Percentiles rank a stretch among this genome's conserved stretches.
Evolutionary conservation across 352 stramenopile species (phyloP).

Genomic region (Globisporangium solare): DNA sequence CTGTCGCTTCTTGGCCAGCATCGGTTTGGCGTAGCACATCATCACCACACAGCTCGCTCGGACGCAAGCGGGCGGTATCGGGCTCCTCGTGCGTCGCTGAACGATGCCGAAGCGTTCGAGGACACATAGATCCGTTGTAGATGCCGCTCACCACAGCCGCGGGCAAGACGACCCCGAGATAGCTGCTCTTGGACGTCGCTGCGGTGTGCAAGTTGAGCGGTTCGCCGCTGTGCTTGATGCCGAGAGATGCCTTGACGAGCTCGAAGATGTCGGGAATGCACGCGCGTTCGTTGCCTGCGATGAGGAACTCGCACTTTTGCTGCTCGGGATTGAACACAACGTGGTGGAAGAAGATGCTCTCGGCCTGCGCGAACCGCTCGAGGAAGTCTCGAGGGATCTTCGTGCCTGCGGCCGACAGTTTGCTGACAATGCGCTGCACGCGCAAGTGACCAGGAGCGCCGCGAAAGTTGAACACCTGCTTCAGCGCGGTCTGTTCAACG

Average conservation of each 20-base stretch:
- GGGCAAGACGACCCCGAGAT: conserved; percentile 32
- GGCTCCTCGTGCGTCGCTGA: conserved; percentile 1
- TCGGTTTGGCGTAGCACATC: background rate
- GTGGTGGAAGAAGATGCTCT: conserved; percentile 80
- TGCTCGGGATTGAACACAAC: conserved; percentile 57
- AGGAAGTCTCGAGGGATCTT: conserved; percentile 51
- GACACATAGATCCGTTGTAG: conserved; percentile 38
- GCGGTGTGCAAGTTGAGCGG: conserved; percentile 26
- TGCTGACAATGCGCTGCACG: conserved; percentile 57
- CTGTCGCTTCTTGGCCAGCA: background rate
- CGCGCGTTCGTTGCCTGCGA: conserved; percentile 38
- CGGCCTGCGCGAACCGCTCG: conserved; percentile 48
- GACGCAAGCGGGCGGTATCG: conserved; percentile 6
- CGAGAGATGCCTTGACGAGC: conserved; percentile 31
- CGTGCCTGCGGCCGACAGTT: conserved; percentile 40
- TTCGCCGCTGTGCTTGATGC: conserved; percentile 17
- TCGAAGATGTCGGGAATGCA: conserved; percentile 50
- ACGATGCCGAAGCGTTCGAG: conserved; percentile 24
- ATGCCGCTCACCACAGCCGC: conserved; percentile 38
- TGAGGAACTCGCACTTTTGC: conserved; percentile 46
- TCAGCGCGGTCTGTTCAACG: conserved; percentile 59
- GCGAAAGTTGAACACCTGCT: conserved; percentile 72
- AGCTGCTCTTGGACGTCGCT: conserved; percentile 28
- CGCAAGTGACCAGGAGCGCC: conserved; percentile 48
- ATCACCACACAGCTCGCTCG: background rate